A percentile compares a stretch with the other conserved stretches of the same genome.
These are phyloP conservation scores for Paragyromitra xinjiangensis DNA, from an alignment of 495 filamentous ascomycete genomes.

Conservation along the genomic window DNA sequence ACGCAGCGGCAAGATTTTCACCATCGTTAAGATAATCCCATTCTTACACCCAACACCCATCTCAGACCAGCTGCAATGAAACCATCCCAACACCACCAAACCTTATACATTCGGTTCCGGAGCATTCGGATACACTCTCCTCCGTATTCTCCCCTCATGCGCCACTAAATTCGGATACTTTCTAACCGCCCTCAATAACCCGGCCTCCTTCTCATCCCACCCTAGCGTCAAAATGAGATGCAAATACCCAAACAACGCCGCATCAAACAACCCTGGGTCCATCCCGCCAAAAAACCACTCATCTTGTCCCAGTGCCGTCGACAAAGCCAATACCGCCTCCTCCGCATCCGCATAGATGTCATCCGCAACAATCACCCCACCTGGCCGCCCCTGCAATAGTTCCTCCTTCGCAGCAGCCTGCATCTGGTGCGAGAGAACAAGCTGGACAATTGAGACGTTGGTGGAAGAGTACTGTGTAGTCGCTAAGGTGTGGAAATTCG, in stretches of 20 bases:
- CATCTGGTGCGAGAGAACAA: slow-evolving; percentile 71
- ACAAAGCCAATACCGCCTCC: slow-evolving; percentile 78
- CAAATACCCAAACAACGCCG: slow-evolving; percentile 89
- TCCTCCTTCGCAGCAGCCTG: slow-evolving; percentile 75
- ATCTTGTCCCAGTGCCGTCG: slow-evolving; percentile 70
- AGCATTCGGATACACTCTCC: slow-evolving; percentile 17
- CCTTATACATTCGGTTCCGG: not conserved
- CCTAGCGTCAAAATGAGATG: slow-evolving; percentile 69
- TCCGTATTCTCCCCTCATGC: slow-evolving; percentile 42
- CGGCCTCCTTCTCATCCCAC: slow-evolving; percentile 45
- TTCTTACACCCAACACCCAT: not conserved
- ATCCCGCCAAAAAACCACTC: slow-evolving; percentile 72
- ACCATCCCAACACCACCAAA: not conserved
- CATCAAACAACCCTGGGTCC: slow-evolving; percentile 80
- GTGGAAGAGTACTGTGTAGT: slow-evolving; percentile 68
- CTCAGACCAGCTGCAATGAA: not conserved
- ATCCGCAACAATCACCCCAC: slow-evolving; percentile 66
- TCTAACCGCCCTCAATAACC: slow-evolving; percentile 32
- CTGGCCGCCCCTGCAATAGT: slow-evolving; percentile 69
- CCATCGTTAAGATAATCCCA: not conserved
- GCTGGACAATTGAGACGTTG: slow-evolving; percentile 64
- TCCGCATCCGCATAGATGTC: slow-evolving; percentile 73
- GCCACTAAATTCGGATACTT: slow-evolving; percentile 39
- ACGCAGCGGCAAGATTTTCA: not conserved
- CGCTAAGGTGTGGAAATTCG: slow-evolving; percentile 72